Conservation (phyloP, 2,329 filamentous ascomycete genomes). For the Exophiala mesophila region DNA sequence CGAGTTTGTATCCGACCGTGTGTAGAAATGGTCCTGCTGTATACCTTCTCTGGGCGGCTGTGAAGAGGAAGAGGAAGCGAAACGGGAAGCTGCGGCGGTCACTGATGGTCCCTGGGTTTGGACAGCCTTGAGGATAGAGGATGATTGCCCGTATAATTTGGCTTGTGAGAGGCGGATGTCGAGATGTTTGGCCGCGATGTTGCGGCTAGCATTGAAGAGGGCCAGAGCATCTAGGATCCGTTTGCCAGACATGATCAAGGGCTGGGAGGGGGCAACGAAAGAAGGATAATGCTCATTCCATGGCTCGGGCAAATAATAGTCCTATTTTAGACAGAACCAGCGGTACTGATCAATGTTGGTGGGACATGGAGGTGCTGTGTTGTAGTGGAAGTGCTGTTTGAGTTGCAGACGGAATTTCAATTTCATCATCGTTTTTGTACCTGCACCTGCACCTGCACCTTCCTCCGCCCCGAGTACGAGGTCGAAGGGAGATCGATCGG, state of each 20-base stretch:
- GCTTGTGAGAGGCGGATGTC: conserved; percentile 57
- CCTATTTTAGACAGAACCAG: too few species aligned
- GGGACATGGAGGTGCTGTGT: too few species aligned
- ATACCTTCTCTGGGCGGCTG: conserved; percentile 33
- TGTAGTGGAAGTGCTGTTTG: too few species aligned
- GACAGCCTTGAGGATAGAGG: conserved; percentile 58
- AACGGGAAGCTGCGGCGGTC: conserved; percentile 18
- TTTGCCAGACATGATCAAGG: conserved; percentile 49
- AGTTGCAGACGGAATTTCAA: too few species aligned
- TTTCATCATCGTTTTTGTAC: too few species aligned
- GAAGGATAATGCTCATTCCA: background rate
- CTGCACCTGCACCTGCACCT: too few species aligned
- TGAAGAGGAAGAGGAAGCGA: conserved; percentile 38
- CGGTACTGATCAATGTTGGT: too few species aligned
- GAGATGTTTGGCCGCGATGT: conserved; percentile 60
- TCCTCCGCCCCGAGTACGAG: too few species aligned
- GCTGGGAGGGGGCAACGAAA: background rate
- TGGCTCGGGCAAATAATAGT: too few species aligned
- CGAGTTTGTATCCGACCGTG: conserved; percentile 39
- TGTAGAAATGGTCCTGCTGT: conserved; percentile 50
- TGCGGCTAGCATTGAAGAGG: conserved; percentile 64
- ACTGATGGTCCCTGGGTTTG: conserved; percentile 40
- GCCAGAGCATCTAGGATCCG: conserved; percentile 67
- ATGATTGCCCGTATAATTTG: conserved; percentile 60
- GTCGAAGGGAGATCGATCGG: too few species aligned